Percentiles rank a stretch among this genome's conserved stretches.
Conservation (phyloP, 2,329 filamentous ascomycete genomes). For the Ceratocystis destructans region DNA sequence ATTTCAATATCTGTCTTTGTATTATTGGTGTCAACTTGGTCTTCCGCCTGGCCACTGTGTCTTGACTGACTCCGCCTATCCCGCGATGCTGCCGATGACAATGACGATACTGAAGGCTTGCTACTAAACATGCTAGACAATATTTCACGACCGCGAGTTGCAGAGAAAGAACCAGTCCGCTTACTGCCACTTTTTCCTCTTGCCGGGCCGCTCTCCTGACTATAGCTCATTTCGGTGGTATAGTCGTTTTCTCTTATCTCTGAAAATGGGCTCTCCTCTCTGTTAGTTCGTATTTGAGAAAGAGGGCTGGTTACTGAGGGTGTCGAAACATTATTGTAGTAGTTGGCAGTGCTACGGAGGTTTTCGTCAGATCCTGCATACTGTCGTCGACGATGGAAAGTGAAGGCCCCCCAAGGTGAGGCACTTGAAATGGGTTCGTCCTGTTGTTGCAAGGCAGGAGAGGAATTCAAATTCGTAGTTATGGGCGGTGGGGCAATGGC, state of each 20-base stretch:
- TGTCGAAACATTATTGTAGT: neutral
- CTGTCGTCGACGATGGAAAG: slow-evolving; percentile 9
- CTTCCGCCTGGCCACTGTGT: neutral
- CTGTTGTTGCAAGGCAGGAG: neutral
- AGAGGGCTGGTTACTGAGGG: neutral
- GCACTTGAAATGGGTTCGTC: neutral
- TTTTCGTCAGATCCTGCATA: slow-evolving; percentile 1
- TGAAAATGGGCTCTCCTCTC: slow-evolving; percentile 6
- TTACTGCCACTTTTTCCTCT: neutral
- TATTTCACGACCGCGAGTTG: slow-evolving; percentile 12
- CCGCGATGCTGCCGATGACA: neutral
- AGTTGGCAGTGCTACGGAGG: neutral
- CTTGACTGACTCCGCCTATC: neutral
- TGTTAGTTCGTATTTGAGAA: neutral
- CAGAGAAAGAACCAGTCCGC: neutral
- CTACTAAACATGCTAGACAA: slow-evolving; percentile 16
- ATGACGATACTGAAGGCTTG: neutral
- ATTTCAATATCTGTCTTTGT: neutral
- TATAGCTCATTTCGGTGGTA: neutral
- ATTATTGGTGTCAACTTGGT: neutral
- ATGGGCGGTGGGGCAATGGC: neutral
- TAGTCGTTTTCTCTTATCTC: slow-evolving; percentile 10
- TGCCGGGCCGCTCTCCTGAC: neutral
- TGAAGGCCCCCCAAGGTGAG: slow-evolving; percentile 13
- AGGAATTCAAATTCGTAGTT: neutral